These are phyloP conservation scores for Lentinus brumalis DNA, from an alignment of 768 basidiomycete species.

Conservation along the genomic window DNA sequence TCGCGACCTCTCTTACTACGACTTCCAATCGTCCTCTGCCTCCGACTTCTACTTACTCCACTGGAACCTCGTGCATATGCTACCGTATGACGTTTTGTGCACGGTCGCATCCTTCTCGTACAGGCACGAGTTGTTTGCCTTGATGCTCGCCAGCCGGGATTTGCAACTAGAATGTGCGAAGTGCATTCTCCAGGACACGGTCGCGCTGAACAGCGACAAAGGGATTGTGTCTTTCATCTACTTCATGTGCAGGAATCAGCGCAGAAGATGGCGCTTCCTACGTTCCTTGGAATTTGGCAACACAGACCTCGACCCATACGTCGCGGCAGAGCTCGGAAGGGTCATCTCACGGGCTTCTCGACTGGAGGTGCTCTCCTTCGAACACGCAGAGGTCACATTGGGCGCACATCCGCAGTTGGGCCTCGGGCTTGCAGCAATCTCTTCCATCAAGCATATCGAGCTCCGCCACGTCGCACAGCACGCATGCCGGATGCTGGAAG, in stretches of 20 bases:
- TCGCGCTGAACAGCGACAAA: not conserved
- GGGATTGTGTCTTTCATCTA: not conserved
- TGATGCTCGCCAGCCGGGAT: not conserved
- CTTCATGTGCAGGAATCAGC: not conserved
- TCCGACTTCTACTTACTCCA: no score
- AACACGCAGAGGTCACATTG: not conserved
- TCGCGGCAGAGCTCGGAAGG: not conserved
- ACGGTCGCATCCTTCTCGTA: not conserved
- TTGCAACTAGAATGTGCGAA: not conserved
- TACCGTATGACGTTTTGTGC: not conserved
- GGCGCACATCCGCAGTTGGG: not conserved
- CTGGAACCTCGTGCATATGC: not conserved
- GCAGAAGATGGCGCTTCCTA: not conserved
- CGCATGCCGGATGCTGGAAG: conserved; percentile 3
- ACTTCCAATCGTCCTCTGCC: no score
- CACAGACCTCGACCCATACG: not conserved
- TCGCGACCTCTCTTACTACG: no score
- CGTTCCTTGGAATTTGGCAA: not conserved
- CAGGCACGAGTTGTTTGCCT: not conserved
- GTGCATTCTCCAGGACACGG: not conserved
- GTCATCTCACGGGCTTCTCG: not conserved
- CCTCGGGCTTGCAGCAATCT: not conserved
- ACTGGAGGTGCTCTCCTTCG: not conserved
- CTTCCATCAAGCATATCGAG: not conserved
- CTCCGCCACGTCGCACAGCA: not conserved